Evolutionary conservation across 1,284 basidiomycete species (phyloP), one percentile per base, ranked within the genome.

Genomic region (Sphagnurus paluster): DNA sequence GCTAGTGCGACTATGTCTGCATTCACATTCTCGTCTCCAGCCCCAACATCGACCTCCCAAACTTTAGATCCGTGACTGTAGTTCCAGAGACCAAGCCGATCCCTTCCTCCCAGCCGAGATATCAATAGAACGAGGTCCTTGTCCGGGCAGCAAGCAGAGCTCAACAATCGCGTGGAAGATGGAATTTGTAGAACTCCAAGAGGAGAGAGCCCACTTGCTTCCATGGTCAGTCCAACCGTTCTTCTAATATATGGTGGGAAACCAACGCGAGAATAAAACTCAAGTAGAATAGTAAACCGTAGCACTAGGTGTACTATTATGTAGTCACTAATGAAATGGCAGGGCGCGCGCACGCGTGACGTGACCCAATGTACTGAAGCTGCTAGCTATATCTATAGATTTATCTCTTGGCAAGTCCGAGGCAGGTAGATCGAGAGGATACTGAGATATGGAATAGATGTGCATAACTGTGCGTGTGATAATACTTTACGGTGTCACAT

Each of bases 81-180:
- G 42, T 87, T 90, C 87, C 87, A 90, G 24, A 92, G 70, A 54
- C 81, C 80, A 56, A 91, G 65, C 49, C 79, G 76, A 57, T 89
- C 85, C 49, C 77, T 75, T 28, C 78, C 79, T 21, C 80, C 84
- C 14, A 82, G 66, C 26, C 79, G 76, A 48, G 81, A 81, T 35
- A 90, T 69, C 7, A 90, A 68, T 14, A 84, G 69, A 8, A 90
- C 68, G 23, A 91, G 70, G 64, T 92, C 89, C 64, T 91, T 91
- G 68, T 90, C 89, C 13, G 88, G 89, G 62, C 89, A 90, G 58
- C 89, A 91, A 43, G 89, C 79, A 14, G 80, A 75, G 8, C 67
- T 48, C 17, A 87, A 64, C 19, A 90, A 58, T 33, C 82, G 78
- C 41, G 76, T 78, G 29, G 76, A 67, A 8, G 75, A 67, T 5